These are phyloP conservation scores for Globisporangium acanthophoron DNA, from an alignment of 352 stramenopile species.

Conservation along the genomic window DNA sequence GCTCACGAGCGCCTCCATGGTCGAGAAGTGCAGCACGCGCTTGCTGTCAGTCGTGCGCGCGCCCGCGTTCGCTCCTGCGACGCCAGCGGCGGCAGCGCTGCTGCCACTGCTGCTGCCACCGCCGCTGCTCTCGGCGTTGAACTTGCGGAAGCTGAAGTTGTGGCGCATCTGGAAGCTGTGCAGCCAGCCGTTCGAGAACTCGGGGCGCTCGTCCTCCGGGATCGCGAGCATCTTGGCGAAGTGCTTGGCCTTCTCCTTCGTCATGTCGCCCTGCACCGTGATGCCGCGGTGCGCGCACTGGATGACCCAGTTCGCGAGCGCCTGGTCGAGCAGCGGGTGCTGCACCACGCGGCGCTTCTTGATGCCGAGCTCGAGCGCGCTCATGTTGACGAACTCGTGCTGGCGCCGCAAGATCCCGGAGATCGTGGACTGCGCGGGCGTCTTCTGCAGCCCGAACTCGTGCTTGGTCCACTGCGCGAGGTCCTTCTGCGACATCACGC, in stretches of 20 bases:
- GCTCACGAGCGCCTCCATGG: slow-evolving; percentile 47
- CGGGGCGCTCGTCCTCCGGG: slow-evolving; percentile 64
- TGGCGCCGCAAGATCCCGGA: slow-evolving; percentile 74
- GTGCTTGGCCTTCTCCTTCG: slow-evolving; percentile 83
- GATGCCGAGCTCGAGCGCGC: slow-evolving; percentile 68
- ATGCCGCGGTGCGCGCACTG: slow-evolving; percentile 74
- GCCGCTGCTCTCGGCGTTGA: slow-evolving; percentile 58
- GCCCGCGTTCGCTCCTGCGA: not conserved
- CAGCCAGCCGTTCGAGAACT: slow-evolving; percentile 79
- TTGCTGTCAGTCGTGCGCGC: slow-evolving; percentile 4
- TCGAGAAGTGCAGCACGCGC: slow-evolving; percentile 52
- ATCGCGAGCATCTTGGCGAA: slow-evolving; percentile 81
- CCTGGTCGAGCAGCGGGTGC: slow-evolving; percentile 71
- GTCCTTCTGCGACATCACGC: slow-evolving; percentile 85
- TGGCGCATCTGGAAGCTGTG: slow-evolving; percentile 78
- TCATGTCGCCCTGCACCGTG: slow-evolving; percentile 76
- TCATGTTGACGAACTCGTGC: slow-evolving; percentile 86
- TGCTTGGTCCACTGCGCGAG: slow-evolving; percentile 83
- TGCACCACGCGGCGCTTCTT: slow-evolving; percentile 83
- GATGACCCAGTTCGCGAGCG: slow-evolving; percentile 84
- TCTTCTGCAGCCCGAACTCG: slow-evolving; percentile 81
- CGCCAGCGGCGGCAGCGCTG: not conserved
- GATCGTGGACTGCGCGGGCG: slow-evolving; percentile 79
- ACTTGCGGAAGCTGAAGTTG: slow-evolving; percentile 83
- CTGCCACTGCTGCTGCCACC: slow-evolving; percentile 15